Evolutionary conservation across 805 yeast genomes (phyloP).

Genomic region (Saccharomycopsis babjevae): DNA sequence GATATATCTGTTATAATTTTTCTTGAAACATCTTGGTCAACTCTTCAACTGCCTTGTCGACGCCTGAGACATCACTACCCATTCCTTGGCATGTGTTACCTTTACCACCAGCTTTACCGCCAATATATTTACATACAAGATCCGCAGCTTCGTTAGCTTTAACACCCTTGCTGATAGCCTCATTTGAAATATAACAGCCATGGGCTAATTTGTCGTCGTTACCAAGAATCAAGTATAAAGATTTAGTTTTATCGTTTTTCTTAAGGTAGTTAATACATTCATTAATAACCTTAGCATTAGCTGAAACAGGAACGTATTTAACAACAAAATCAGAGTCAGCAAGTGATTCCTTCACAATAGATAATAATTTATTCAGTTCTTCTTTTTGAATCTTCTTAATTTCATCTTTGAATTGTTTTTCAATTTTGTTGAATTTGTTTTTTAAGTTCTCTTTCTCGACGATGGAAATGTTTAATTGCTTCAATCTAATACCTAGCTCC

Average conservation of each 20-base stretch:
- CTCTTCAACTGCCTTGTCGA: slow-evolving; percentile 64
- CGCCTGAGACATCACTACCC: slow-evolving; percentile 72
- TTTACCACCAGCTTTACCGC: slow-evolving; percentile 98
- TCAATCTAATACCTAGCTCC: slow-evolving; percentile 73
- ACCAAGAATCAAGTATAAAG: slow-evolving; percentile 75
- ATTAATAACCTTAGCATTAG: slow-evolving; percentile 88
- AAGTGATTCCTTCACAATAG: slow-evolving; percentile 51
- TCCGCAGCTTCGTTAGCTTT: slow-evolving; percentile 68
- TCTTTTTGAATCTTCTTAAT: slow-evolving; percentile 79
- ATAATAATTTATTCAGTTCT: slow-evolving; percentile 73
- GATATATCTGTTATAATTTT: slow-evolving; percentile 30
- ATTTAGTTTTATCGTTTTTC: slow-evolving; percentile 61
- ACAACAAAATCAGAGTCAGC: slow-evolving; percentile 51
- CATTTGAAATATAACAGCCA: slow-evolving; percentile 80
- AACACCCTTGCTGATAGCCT: slow-evolving; percentile 57
- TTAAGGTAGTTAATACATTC: slow-evolving; percentile 84
- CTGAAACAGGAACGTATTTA: slow-evolving; percentile 50
- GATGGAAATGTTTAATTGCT: slow-evolving; percentile 74
- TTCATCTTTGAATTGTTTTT: slow-evolving; percentile 82
- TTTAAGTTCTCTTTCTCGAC: slow-evolving; percentile 68
- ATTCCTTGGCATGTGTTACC: slow-evolving; percentile 95
- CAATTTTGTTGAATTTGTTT: slow-evolving; percentile 64
- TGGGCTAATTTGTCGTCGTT: slow-evolving; percentile 77
- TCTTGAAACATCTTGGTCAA: slow-evolving; percentile 51
- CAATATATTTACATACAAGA: slow-evolving; percentile 61